These are phyloP conservation scores for Pseudoscleropodium purum DNA, from an alignment of 225 moss, liverwort and hornwort species.

Conservation along the genomic window DNA sequence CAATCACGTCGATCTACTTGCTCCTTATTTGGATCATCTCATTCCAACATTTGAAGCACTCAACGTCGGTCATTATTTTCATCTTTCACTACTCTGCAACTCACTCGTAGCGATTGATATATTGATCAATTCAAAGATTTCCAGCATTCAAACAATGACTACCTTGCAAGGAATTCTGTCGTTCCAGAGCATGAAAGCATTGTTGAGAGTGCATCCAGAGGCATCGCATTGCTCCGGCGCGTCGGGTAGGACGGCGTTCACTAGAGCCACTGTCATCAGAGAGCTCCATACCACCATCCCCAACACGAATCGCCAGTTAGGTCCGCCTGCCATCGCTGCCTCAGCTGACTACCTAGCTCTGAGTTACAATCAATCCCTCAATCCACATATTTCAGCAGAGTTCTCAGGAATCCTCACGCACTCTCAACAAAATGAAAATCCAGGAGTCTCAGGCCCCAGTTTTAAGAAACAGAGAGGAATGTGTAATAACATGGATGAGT, in stretches of 20 bases:
- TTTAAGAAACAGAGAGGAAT: too few relatives aligned
- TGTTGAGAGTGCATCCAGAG: constrained; percentile 2
- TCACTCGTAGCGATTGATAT: too few relatives aligned
- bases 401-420: too few relatives aligned
- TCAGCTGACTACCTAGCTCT: background rate
- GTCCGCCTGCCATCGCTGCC: background rate
- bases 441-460: background rate
- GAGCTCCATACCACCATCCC: background rate
- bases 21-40: background rate
- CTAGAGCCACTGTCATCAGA: background rate
- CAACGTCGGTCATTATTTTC: background rate
- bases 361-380: background rate
- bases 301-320: background rate
- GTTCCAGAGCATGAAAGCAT: constrained; percentile 16
- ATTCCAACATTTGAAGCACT: background rate
- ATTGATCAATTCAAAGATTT: background rate
- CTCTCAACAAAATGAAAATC: background rate
- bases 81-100: too few relatives aligned
- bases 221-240: background rate
- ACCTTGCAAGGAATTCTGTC: constrained; percentile 15
- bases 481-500: background rate
- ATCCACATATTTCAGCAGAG: background rate
- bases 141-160: background rate
- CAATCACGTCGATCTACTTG: too few relatives aligned
- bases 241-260: background rate